Percentiles rank a stretch among this genome's conserved stretches.
phyloP scores from a whole-genome alignment of 495 filamentous ascomycete genomes.

The Halenospora varia region DNA sequence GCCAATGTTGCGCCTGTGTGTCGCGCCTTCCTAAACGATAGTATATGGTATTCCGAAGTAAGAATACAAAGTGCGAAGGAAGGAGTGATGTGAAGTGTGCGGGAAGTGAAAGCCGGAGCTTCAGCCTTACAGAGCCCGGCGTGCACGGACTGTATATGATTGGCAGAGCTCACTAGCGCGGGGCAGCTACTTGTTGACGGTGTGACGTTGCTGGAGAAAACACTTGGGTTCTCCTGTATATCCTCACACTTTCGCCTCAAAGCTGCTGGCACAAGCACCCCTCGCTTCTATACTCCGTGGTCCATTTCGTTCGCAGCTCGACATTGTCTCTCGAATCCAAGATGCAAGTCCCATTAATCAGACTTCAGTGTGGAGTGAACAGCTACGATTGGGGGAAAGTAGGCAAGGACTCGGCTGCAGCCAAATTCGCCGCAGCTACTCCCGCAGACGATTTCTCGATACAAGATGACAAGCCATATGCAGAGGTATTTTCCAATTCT shows the following conservation, averaged over 20 bases:
- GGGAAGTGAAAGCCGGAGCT: neutral
- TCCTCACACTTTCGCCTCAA: no score
- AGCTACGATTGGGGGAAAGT: conserved; percentile 99
- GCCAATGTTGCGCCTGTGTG: no score
- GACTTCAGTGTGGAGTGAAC: conserved; percentile 94
- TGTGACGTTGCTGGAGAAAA: neutral
- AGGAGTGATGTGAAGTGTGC: neutral
- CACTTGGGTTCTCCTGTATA: neutral
- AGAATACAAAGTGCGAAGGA: neutral
- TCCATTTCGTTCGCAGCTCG: neutral
- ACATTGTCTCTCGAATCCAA: neutral
- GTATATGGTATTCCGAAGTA: neutral
- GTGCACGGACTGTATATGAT: neutral
- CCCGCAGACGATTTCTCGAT: conserved; percentile 67
- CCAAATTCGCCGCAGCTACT: conserved; percentile 74
- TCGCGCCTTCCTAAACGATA: neutral
- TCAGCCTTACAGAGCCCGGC: neutral
- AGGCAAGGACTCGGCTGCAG: conserved; percentile 73
- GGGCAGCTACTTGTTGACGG: neutral
- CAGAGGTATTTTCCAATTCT: conserved; percentile 58
- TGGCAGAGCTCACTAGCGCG: neutral
- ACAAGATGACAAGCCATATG: conserved; percentile 79
- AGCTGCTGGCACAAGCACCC: neutral
- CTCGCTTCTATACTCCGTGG: neutral
- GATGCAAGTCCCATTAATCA: conserved; percentile 68